Percentiles rank a stretch among this genome's conserved stretches.
phyloP scores from a whole-genome alignment of 2,329 filamentous ascomycete genomes.

The Penicillium sp. region DNA sequence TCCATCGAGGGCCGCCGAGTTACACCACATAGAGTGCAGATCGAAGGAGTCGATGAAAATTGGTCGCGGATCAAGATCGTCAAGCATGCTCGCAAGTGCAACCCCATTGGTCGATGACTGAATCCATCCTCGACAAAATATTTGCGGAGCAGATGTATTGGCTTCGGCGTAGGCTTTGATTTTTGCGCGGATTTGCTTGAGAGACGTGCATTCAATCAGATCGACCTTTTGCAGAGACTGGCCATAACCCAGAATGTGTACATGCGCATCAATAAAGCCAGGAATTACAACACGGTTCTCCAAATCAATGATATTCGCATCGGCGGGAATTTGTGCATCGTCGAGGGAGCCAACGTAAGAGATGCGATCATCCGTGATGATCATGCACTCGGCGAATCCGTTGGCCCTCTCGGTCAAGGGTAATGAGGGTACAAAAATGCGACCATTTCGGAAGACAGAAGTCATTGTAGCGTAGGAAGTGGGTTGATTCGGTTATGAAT shows the following conservation, averaged over 20 bases:
- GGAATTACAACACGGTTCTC: constrained; percentile 44
- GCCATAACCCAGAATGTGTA: constrained; percentile 54
- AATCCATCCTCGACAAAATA: constrained; percentile 54
- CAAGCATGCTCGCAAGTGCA: constrained; percentile 50
- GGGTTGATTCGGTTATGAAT: background rate
- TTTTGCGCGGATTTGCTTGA: constrained; percentile 46
- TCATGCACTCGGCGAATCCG: constrained; percentile 38
- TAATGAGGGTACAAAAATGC: constrained; percentile 31
- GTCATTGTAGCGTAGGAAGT: constrained; percentile 18
- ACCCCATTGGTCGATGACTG: constrained; percentile 49
- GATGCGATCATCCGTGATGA: constrained; percentile 45
- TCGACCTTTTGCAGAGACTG: constrained; percentile 49
- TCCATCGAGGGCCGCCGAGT: constrained; percentile 50
- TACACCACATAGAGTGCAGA: constrained; percentile 56
- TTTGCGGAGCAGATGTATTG: constrained; percentile 43
- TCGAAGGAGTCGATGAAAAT: constrained; percentile 54
- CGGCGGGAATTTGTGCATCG: constrained; percentile 23
- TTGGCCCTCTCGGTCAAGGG: constrained; percentile 8
- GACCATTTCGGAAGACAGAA: constrained; percentile 38
- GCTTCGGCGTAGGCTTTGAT: constrained; percentile 46
- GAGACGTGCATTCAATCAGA: constrained; percentile 45
- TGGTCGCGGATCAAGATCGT: constrained; percentile 51
- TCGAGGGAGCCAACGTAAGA: constrained; percentile 42
- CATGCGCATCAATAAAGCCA: constrained; percentile 54
- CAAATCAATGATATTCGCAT: constrained; percentile 37